These are phyloP conservation scores for Fusarium sp. DNA, from an alignment of 2,329 filamentous ascomycete species.

Conservation along the genomic window DNA sequence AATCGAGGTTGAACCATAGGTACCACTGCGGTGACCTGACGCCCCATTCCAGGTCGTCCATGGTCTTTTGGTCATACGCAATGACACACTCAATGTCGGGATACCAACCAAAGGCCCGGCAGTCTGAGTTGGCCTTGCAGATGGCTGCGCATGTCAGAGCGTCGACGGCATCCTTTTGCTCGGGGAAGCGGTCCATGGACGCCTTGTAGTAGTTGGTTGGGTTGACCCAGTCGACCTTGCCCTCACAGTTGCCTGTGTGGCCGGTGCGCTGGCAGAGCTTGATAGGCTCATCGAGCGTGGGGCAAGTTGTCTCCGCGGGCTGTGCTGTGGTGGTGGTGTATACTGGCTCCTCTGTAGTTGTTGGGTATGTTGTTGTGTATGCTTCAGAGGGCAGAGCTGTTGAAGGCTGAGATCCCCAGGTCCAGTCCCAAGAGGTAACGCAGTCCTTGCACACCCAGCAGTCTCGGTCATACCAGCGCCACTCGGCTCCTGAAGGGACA, in stretches of 20 bases:
- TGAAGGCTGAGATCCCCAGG: not conserved
- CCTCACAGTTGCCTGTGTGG: not conserved
- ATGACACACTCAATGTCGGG: not conserved
- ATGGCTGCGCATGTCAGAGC: not conserved
- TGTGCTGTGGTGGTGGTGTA: not conserved
- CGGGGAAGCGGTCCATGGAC: not conserved
- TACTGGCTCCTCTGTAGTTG: not conserved
- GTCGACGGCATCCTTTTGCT: not conserved
- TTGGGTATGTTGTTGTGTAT: not conserved
- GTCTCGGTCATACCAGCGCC: not conserved
- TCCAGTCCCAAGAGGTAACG: constrained; percentile 3
- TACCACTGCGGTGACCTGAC: not conserved
- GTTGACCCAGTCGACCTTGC: not conserved
- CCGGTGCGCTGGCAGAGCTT: not conserved
- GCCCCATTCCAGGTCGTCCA: not conserved
- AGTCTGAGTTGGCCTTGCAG: not conserved
- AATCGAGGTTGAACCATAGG: not conserved
- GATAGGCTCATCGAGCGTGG: not conserved
- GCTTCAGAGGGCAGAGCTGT: not conserved
- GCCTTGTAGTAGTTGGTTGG: not conserved
- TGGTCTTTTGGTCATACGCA: not conserved
- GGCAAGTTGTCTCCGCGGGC: not conserved
- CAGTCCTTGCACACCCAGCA: constrained; percentile 7
- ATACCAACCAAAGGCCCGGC: not conserved
- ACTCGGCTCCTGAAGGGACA: not conserved